Base-by-base conservation (phyloP, 2,329 filamentous ascomycete species). In the Epichloe uncinata region DNA sequence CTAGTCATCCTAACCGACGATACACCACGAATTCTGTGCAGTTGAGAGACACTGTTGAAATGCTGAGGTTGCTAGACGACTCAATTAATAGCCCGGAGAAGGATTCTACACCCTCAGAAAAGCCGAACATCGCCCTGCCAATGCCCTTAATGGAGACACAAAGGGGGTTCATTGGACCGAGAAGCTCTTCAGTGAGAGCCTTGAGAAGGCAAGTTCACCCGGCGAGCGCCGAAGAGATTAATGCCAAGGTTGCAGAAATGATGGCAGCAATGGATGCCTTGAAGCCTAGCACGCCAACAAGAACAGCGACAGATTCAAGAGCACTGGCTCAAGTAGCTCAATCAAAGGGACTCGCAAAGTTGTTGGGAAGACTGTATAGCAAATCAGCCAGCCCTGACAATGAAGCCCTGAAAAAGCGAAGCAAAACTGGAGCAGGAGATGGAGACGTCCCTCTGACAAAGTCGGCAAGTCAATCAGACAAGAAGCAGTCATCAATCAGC, bases 171-270 rank as follows among this genome's bases (percentile, higher is more conserved):
- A 16, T 12, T 8, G 34, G 18, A 13, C 26, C 38, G 16, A 16
- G 34, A 13, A 48, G 20, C 9, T 47, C 41, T 11, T 51, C 45
- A 38, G 11, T 42, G 13, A 44, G 20, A 15, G 38, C 35, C 35
- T 5, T 30, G 6, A 36, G 16, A 15, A 30, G 18, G 11, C n/a
- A 43, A 37, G 18, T 15, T 18, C 43, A 26, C 4, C 22, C 41
- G 42, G 38, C 44, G 9, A 52, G 51, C 18, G 50, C 60, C 13
- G 57, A 61, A 3, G 57, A 62, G 26, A 60, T 69, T 33, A 60
- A 61, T 26, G 50, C 61, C n/a, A 69, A 69, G 50, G 53, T 67
- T 11, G 48, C 50, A 4, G 61, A 61, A 12, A 70, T 69, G 66
- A 54, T 70, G 22, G 62, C 66, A 11, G 64, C 66, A 5, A 66